A percentile compares a stretch with the other conserved stretches of the same genome.
phyloP scores from a whole-genome alignment of 2,329 filamentous ascomycete genomes.

The Beauveria australis region DNA sequence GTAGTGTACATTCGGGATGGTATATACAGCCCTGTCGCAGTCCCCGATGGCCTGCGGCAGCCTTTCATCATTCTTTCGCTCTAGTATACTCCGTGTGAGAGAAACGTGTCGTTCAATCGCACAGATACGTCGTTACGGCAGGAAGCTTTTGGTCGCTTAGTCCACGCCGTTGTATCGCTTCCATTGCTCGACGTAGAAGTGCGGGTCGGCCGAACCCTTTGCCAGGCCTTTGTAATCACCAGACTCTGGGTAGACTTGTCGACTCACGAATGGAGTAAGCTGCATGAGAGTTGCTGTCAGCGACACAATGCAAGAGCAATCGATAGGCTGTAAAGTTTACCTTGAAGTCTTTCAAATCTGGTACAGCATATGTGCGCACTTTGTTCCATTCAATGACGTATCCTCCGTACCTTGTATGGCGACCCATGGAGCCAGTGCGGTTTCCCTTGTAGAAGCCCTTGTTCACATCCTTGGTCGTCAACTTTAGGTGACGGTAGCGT shows the following conservation, averaged over 20 bases:
- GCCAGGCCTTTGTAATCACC: constrained; percentile 47
- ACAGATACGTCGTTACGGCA: neutral
- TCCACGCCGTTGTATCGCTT: constrained; percentile 59
- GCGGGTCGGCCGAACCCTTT: constrained; percentile 51
- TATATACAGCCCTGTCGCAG: constrained; percentile 17
- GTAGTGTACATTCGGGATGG: constrained; percentile 6
- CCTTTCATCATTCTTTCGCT: neutral
- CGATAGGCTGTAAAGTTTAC: constrained; percentile 34
- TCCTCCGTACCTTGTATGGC: constrained; percentile 73
- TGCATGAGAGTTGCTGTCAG: constrained; percentile 25
- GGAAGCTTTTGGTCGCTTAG: constrained; percentile 22
- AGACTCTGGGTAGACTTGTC: constrained; percentile 42
- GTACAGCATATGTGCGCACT: constrained; percentile 84
- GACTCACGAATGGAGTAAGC: constrained; percentile 74
- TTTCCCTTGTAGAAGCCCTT: constrained; percentile 98
- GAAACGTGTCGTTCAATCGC: neutral
- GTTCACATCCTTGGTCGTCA: constrained; percentile 89
- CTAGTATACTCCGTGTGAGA: neutral
- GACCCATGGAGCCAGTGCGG: constrained; percentile 77
- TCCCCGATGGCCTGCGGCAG: constrained; percentile 8
- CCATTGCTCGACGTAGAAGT: constrained; percentile 56
- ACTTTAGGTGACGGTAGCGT: constrained; percentile 63
- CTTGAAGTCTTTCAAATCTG: constrained; percentile 62
- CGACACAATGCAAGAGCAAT: neutral
- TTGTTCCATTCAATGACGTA: constrained; percentile 80